These are phyloP conservation scores for Pythium graminicola DNA, from an alignment of 352 stramenopile species.

Conservation along the genomic window DNA sequence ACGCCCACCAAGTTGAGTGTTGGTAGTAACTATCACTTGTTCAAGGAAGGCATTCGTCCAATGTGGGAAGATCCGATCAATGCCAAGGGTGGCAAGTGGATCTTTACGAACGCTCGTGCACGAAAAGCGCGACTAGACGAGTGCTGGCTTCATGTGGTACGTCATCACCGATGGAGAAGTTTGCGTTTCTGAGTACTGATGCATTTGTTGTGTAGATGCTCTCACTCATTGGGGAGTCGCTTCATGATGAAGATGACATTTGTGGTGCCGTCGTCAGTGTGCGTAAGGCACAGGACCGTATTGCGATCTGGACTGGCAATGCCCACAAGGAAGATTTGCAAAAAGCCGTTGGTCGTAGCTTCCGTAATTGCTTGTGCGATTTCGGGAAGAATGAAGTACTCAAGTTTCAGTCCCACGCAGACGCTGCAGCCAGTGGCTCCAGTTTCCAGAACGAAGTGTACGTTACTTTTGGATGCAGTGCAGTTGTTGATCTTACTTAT, in stretches of 20 bases:
- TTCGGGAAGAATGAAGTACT: conserved; percentile 84
- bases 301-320: conserved; percentile 93
- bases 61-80: conserved; percentile 98
- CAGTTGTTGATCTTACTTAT: neutral
- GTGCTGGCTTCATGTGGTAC: conserved; percentile 93
- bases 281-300: conserved; percentile 92
- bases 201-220: conserved; percentile 57
- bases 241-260: conserved; percentile 93
- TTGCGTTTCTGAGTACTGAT: neutral
- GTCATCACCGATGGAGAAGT: neutral
- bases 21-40: conserved; percentile 97
- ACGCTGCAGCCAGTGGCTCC: conserved; percentile 79
- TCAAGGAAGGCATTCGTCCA: conserved; percentile 94
- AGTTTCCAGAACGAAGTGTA: conserved; percentile 92
- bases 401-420: conserved; percentile 86
- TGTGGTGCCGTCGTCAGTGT: conserved; percentile 95
- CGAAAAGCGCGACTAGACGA: conserved; percentile 91
- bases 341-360: conserved; percentile 72
- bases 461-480: conserved; percentile 14
- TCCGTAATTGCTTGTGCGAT: conserved; percentile 72
- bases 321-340: conserved; percentile 66
- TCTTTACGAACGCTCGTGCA: conserved; percentile 93
- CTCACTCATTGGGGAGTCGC: conserved; percentile 93
- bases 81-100: conserved; percentile 94
- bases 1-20: conserved; percentile 82